Evolutionary conservation across 2,329 filamentous ascomycete species (phyloP).

Genomic region (Fusarium sp.): DNA sequence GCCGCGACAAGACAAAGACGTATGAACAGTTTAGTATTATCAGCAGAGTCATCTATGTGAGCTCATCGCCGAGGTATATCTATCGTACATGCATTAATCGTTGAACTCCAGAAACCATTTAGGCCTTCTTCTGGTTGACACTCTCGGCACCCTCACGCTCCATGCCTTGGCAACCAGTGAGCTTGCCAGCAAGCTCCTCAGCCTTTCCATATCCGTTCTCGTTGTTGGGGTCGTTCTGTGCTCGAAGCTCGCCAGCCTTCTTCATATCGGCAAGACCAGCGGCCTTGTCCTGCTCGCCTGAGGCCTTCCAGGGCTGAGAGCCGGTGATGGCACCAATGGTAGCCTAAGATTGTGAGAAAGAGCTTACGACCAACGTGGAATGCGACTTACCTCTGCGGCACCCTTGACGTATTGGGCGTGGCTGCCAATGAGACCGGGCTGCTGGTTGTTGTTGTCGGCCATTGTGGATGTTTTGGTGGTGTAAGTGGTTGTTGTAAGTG

Average conservation of each 20-base stretch:
- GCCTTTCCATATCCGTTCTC: conserved; percentile 68
- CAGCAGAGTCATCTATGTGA: not conserved
- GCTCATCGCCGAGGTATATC: not conserved
- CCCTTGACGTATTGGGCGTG: conserved; percentile 78
- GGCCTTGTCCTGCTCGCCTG: conserved; percentile 72
- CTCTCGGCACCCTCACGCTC: conserved; percentile 69
- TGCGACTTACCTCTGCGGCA: conserved; percentile 66
- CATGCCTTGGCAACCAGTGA: conserved; percentile 77
- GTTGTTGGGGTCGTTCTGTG: conserved; percentile 59
- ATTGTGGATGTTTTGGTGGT: conserved; percentile 35
- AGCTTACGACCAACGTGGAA: not conserved
- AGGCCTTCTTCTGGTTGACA: conserved; percentile 51
- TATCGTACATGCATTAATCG: conserved; percentile 20
- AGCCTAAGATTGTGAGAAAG: conserved; percentile 53
- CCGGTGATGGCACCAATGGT: conserved; percentile 71
- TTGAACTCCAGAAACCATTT: not conserved
- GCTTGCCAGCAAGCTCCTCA: conserved; percentile 72
- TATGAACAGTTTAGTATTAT: conserved; percentile 1
- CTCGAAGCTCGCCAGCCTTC: conserved; percentile 65
- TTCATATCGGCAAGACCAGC: conserved; percentile 72
- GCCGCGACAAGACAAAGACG: rapidly evolving
- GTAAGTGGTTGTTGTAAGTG: not conserved
- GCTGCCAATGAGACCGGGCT: conserved; percentile 68
- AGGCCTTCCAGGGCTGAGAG: conserved; percentile 70
- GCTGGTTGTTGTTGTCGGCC: conserved; percentile 46